Base-by-base conservation (phyloP, 2,329 filamentous ascomycete genomes). In the Paradendryphiella salina region DNA sequence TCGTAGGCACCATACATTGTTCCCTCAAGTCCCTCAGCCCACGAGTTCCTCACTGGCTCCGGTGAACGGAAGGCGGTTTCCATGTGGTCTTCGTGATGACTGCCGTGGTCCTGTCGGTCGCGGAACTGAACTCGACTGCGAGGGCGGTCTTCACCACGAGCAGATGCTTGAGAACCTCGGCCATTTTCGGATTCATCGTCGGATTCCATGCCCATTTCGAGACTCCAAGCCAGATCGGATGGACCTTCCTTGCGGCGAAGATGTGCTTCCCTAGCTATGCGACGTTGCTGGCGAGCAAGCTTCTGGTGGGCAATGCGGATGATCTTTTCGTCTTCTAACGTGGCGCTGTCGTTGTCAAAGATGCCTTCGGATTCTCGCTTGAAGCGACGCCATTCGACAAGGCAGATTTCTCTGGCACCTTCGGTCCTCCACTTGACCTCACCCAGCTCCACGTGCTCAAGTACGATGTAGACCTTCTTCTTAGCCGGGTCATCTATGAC, bases 381-480 rank as follows among this genome's bases (percentile, higher is more conserved):
- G 60, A 94, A 83, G 47, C 92, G 84, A 51, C 85, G 82, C 63
- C 90, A 89, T 71, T 99, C 94, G 64, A 91, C 86, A 26, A 85
- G 79, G 63, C 89, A 89, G 58, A 97, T 88, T 65, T 91, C 88
- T 48, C 87, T 88, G 5, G 91, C 80, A 5, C 90, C 93, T 75
- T 92, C 90, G 71, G 88, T 93, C 46, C 94, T 85, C 94, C 94
- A 99, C 39, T 90, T 83, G 50, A 99, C 90, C 75, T 99, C 94
- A 43, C 94, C 93, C 33, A 93, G 82, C 70, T 96, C 90, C 49
- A 96, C 92, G 73, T 93, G 93, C 73, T 99, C 94, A 35, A 99
- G 82, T 15, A 97, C 90, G 76, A 99, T 93, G 76, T 99, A 99
- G 56, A 99, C 96, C 76, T 99, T 99, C 77, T 95, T 94, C 51